Conservation (phyloP, 2,329 filamentous ascomycete genomes). For the Diplodia seriata region DNA sequence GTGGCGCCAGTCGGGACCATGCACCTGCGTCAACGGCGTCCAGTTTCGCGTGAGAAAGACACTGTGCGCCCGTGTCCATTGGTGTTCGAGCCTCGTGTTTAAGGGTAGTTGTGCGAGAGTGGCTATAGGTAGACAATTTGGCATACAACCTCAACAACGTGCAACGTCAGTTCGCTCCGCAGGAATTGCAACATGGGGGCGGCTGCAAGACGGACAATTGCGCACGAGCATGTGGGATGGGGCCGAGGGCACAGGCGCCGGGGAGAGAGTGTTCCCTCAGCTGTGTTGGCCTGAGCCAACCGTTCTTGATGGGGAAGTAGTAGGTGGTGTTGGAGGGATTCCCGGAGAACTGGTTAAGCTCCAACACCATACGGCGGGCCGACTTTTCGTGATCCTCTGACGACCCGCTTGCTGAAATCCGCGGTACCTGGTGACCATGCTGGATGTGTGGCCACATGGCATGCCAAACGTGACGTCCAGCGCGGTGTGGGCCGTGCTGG, state of each 20-base stretch:
- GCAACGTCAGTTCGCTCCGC: not conserved
- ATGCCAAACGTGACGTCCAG: not conserved
- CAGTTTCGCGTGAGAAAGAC: not conserved
- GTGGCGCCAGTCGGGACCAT: conserved; percentile 14
- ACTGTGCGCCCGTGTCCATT: not conserved
- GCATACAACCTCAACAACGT: not conserved
- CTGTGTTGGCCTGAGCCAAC: not conserved
- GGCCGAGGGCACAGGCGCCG: not conserved
- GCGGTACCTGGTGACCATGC: not conserved
- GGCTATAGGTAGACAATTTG: not conserved
- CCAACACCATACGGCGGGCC: not conserved
- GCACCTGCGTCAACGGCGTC: conserved; percentile 23
- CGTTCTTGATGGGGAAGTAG: not conserved
- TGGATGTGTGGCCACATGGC: not conserved
- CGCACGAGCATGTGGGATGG: not conserved
- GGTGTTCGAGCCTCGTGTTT: conserved; percentile 12
- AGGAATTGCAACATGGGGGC: not conserved
- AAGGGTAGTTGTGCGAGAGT: not conserved
- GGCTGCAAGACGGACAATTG: no score
- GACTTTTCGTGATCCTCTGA: not conserved
- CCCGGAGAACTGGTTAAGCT: not conserved
- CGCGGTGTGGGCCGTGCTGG: not conserved
- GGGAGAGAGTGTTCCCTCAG: not conserved
- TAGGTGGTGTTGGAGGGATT: not conserved
- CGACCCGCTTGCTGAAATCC: not conserved